phyloP scores from a whole-genome alignment of 2,329 filamentous ascomycete species.

The Aspergillus pseudoviridinutans region DNA sequence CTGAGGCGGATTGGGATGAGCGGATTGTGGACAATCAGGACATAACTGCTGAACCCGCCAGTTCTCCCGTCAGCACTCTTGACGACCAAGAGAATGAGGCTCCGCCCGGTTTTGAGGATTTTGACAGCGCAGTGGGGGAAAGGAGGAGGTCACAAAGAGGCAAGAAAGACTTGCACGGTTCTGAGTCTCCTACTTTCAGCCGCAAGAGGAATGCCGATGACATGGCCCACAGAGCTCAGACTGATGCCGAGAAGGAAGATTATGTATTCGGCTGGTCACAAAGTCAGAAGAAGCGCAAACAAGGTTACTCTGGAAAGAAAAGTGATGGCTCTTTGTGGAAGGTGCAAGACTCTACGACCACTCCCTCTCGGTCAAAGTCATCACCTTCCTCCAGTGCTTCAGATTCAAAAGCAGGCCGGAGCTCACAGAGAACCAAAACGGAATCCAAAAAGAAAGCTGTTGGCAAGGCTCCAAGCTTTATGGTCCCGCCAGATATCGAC shows the following conservation, averaged over 20 bases:
- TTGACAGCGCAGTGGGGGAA: neutral
- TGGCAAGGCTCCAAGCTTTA: constrained; percentile 16
- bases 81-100: neutral
- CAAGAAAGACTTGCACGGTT: constrained; percentile 2
- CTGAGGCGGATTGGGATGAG: neutral
- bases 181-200: constrained; percentile 4
- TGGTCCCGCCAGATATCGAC: constrained; percentile 23
- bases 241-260: constrained; percentile 7
- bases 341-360: constrained; percentile 13
- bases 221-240: neutral
- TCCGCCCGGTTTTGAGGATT: neutral
- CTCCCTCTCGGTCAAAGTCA: constrained; percentile 4
- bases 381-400: constrained; percentile 5
- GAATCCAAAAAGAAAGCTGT: constrained; percentile 2
- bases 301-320: constrained; percentile 16
- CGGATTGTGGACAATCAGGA: neutral
- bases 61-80: neutral
- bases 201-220: constrained; percentile 13
- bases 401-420: constrained; percentile 6
- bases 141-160: constrained; percentile 1
- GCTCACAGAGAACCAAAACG: constrained; percentile 5
- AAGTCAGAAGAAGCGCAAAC: constrained; percentile 11
- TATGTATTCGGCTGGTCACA: constrained; percentile 7
- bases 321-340: constrained; percentile 10
- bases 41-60: neutral